Evolutionary conservation across 2,329 filamentous ascomycete species (phyloP), one percentile per base, ranked within the genome.

Genomic region (Ceratocystis eucalypticola): DNA sequence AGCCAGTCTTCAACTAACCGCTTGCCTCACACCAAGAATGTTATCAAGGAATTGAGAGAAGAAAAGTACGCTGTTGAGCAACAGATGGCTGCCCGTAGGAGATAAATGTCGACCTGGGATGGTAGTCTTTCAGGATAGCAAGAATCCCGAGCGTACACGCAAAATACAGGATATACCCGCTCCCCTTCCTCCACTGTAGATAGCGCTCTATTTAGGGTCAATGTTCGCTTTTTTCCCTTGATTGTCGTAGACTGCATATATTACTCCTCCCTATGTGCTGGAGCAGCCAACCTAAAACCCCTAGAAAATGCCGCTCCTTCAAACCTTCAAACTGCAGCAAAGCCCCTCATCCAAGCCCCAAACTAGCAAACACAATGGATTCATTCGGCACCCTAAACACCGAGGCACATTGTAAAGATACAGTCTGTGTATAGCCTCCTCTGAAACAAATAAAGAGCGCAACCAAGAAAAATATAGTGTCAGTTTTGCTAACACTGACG

Each of bases 11-110:
- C 15, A 15, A 61, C 41, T 45, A 15, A 33, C 62, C 37, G 61
- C 20, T 53, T 45, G 1, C 25, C 46, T 55, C 25, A 6, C 7
- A 44, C 28, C 55, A 33, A 86, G 84, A 79, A 79, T 71, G 82
- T 85, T 48, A 79, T 86, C 66, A 83, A 84, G 72, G 83, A 84
- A 71, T 75, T 86, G 65, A 77, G 83, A 37, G 80, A 80, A 69
- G 81, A 85, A 68, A 80, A 79, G 10, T 81, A 82, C 69, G 78
- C 78, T 65, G 75, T 77, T 17, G 77, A 82, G 67, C 75, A 79
- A 25, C 73, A 78, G 64, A 71, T 74, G 15, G 74, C 74, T 3
- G 69, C 71, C 2, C 72, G 72, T 48, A 64, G 66, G 41, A 41
- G 25, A 41, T 66, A 33, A 61, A 28, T 22, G 10, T 12, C 37